phyloP scores from a whole-genome alignment of 306 rosid species.

The Cucumis hystrix region DNA sequence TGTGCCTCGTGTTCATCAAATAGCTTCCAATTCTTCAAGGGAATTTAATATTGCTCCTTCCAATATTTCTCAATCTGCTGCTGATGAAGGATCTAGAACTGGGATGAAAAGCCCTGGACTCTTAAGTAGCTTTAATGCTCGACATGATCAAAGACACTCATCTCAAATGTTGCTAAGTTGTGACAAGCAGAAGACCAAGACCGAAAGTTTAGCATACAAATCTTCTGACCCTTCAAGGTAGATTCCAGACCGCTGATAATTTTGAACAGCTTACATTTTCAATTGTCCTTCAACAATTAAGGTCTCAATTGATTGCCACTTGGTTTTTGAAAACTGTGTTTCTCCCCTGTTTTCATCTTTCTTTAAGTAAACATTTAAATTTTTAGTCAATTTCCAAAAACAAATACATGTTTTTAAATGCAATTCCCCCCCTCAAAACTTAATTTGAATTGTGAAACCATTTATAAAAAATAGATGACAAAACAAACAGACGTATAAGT shows the following conservation, averaged over 20 bases:
- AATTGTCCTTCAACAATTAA: not conserved
- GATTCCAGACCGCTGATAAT: not conserved
- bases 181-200: conserved; percentile 44
- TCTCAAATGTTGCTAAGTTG: conserved; percentile 27
- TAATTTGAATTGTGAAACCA: not conserved
- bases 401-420: not conserved
- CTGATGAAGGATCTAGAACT: conserved; percentile 94
- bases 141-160: conserved; percentile 31
- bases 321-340: not conserved
- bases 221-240: conserved; percentile 51
- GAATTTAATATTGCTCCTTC: conserved; percentile 59
- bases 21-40: conserved; percentile 45
- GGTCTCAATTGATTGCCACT: not conserved
- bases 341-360: not conserved
- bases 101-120: conserved; percentile 73
- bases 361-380: not conserved
- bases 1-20: conserved; percentile 28
- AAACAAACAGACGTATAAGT: not conserved
- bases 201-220: conserved; percentile 36
- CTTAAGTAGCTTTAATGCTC: conserved; percentile 42
- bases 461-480: no score
- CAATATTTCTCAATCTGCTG: conserved; percentile 66
- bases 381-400: not conserved
- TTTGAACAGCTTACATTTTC: not conserved
- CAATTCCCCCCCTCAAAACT: no score